Evolutionary conservation across 495 filamentous ascomycete genomes (phyloP).

Genomic region (Lepidopterella palustris): DNA sequence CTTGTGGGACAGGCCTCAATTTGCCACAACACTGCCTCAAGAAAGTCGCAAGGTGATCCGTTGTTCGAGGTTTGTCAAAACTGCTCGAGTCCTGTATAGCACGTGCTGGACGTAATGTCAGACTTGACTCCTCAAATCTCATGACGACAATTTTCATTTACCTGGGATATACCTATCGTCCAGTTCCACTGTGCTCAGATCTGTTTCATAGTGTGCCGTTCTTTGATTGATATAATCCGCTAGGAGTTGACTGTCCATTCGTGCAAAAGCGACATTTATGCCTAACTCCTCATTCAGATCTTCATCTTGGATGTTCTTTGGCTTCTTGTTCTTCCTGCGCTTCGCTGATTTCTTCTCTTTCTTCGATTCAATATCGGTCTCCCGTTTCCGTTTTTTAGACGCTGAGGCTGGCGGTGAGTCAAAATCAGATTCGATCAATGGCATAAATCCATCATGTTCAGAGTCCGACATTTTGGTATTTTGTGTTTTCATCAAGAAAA

Average conservation of each 20-base stretch:
- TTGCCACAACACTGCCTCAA: slow-evolving; percentile 50
- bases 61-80: slow-evolving; percentile 54
- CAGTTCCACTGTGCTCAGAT: slow-evolving; percentile 75
- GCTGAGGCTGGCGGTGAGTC: neutral
- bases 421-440: slow-evolving; percentile 24
- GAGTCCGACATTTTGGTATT: slow-evolving; percentile 34
- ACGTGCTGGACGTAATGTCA: slow-evolving; percentile 40
- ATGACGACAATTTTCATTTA: slow-evolving; percentile 30
- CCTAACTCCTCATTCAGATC: slow-evolving; percentile 54
- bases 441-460: slow-evolving; percentile 26
- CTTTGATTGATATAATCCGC: slow-evolving; percentile 81
- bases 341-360: slow-evolving; percentile 40
- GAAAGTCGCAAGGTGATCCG: slow-evolving; percentile 69
- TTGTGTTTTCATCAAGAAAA: slow-evolving; percentile 4
- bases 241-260: slow-evolving; percentile 74
- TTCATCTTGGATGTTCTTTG: slow-evolving; percentile 49
- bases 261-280: slow-evolving; percentile 73
- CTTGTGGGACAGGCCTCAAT: slow-evolving; percentile 48
- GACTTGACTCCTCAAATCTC: neutral
- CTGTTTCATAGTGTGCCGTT: slow-evolving; percentile 62
- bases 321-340: slow-evolving; percentile 51
- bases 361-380: slow-evolving; percentile 13
- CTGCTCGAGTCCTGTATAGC: slow-evolving; percentile 67
- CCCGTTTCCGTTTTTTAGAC: slow-evolving; percentile 35
- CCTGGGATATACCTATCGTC: slow-evolving; percentile 76